Base-by-base conservation (phyloP, 805 yeast species). In the Candida dajiaensis region DNA sequence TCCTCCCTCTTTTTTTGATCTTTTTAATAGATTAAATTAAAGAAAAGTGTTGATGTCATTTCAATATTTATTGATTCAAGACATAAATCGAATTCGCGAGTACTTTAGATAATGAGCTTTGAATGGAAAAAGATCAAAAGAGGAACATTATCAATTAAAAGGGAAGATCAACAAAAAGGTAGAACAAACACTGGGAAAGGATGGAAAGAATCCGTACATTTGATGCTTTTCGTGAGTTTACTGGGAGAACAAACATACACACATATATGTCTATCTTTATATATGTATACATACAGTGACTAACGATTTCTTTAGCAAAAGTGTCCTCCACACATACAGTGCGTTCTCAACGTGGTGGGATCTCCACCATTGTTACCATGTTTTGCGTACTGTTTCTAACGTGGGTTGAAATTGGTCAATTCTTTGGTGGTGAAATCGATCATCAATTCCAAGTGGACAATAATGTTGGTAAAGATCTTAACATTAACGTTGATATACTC, bases 321-420 rank as follows among this genome's bases (percentile, higher is more conserved):
- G 79, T 83, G 19, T 77, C 81, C 19, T 74, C 81, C n/a, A 68
- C 79, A 22, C 89, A 88, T 58, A 75, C 83, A 40, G 84, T 85
- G 41, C 71, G 88, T 52, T 84, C 95, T 1, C 67, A 77, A 25
- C 73, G 94, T 51, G 97, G 97, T 31, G 90, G 94, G 5, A 61
- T 78, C 16, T 78, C 89, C 15, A 82, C 96, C 0, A 54, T 88
- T 4, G 38, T 84, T 41, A 80, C 89, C 15, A 71, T 76, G n/a
- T 52, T 84, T 22, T 72, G 76, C 48, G 76, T 85, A 16, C 57
- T 88, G 15, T 78, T 89, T 58, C 69, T 90, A 33, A 64, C 87
- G 6, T 92, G 95, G 87, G 78, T 87, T 13, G 95, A 90, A 61
- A 66, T 89, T 25, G 96, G 97, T 8, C 83, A 85, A 13, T 87